These are phyloP conservation scores for Beauveria sp. DNA, from an alignment of 2,329 filamentous ascomycete species.

Conservation along the genomic window DNA sequence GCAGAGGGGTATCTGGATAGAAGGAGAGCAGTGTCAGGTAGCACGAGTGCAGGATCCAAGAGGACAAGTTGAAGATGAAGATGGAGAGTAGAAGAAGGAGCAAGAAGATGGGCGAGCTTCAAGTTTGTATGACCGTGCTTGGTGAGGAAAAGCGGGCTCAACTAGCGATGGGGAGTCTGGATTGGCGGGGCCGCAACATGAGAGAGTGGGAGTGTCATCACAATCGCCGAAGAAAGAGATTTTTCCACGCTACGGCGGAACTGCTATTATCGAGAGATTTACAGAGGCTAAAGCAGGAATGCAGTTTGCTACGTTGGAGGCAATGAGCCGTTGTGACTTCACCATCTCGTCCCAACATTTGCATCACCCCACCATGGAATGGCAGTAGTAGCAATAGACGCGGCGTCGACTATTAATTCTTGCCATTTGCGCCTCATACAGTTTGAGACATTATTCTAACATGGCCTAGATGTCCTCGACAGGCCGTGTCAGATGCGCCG, in stretches of 20 bases:
- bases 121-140: constrained; percentile 9
- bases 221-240: neutral
- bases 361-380: neutral
- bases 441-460: constrained; percentile 9
- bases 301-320: neutral
- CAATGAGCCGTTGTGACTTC: neutral
- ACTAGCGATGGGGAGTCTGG: neutral
- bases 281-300: neutral
- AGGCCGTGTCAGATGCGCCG: neutral
- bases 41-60: neutral
- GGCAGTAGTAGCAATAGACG: neutral
- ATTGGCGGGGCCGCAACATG: constrained; percentile 8
- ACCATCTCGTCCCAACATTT: constrained; percentile 1
- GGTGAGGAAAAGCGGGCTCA: constrained; percentile 11
- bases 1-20: neutral
- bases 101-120: constrained; percentile 2
- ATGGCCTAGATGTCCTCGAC: neutral
- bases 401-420: neutral
- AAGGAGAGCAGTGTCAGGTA: neutral
- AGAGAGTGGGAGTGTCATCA: constrained; percentile 6
- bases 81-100: constrained; percentile 6
- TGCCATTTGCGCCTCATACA: neutral
- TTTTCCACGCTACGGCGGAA: neutral
- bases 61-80: neutral
- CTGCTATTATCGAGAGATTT: constrained; percentile 6